phyloP scores from a whole-genome alignment of 768 basidiomycete species.

The Boletus sensibilis region DNA sequence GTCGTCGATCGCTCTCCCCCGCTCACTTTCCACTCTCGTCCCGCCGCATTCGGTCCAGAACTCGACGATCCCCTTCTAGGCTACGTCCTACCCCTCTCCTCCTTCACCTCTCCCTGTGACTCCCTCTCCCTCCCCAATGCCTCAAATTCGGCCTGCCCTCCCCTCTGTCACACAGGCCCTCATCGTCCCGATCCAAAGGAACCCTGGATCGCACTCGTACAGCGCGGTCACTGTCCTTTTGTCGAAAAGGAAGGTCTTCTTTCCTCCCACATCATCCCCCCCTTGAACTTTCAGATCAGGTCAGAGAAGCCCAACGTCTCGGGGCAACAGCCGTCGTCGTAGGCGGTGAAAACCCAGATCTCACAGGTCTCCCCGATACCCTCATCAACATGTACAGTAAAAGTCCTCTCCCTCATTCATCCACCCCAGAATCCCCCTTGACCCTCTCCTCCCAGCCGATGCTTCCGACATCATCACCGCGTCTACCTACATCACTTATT shows the following conservation, averaged over 20 bases:
- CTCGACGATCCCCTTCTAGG: constrained; percentile 66
- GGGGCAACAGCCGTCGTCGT: constrained; percentile 92
- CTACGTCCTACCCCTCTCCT: constrained; percentile 68
- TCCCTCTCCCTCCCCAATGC: neutral
- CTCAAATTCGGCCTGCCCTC: constrained; percentile 64
- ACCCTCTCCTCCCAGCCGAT: constrained; percentile 53
- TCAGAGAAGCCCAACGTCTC: constrained; percentile 61
- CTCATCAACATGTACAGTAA: constrained; percentile 92
- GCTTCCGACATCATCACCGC: constrained; percentile 82
- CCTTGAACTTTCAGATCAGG: constrained; percentile 12
- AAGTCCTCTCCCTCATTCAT: constrained; percentile 53
- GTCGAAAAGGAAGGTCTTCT: constrained; percentile 70
- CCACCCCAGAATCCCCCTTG: constrained; percentile 5
- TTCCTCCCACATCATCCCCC: constrained; percentile 13
- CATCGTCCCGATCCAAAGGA: constrained; percentile 60
- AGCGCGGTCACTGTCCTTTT: constrained; percentile 89
- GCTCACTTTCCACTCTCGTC: constrained; percentile 66
- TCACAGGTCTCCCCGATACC: constrained; percentile 66
- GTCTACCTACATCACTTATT: constrained; percentile 84
- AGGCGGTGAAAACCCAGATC: constrained; percentile 72
- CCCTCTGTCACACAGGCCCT: constrained; percentile 57
- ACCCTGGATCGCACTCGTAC: constrained; percentile 87
- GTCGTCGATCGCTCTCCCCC: constrained; percentile 74
- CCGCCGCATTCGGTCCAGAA: constrained; percentile 75
- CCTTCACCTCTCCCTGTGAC: constrained; percentile 56